Base-by-base conservation (phyloP, 768 basidiomycete genomes). In the Boletellus ananiceps region DNA sequence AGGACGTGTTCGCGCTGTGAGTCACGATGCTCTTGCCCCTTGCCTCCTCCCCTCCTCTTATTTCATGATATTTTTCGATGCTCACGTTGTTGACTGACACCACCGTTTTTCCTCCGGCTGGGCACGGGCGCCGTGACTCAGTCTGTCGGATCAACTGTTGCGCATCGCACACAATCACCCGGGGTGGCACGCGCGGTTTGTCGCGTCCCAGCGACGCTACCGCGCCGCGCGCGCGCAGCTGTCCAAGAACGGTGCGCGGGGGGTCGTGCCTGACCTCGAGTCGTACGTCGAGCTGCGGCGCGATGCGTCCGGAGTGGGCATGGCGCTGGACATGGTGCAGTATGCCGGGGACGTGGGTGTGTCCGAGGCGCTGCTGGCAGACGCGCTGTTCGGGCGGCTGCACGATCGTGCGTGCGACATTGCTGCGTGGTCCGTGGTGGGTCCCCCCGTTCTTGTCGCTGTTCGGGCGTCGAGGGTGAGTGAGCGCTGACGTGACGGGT, bases 271-370 rank as follows among this genome's bases (percentile, higher is more conserved):
- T 5, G 64, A 73, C 37, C 56, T 80, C 21, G 75, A 79, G 41
- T 67, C 73, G 4, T 82, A 78, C 51, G 60, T 78, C n/a, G 62
- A 65, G 5, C 58, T 74, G 14, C 65, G 78, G 38, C 70, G 77
- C n/a, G 69, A 78, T 23, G 65, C 74, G 47, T 74, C 74, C 39
- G 82, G 82, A 5, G 59, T 74, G 13, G 63, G 67, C 35, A 68
- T 84, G 62, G 61, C 78, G 8, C 69, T 84, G 41, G 73, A 74
- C 52, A 65, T 85, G 51, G 67, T 82, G 32, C 74, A 82, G 52
- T 69, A 80, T 48, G 69, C 76, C 0, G 77, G 76, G 38, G 76
- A 77, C n/a, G 59, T 79, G 23, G 48, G 53, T 18, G 42, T 77
- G 1, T 69, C 74, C 0, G 68, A 71, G 11, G 51, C 60, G 16